A percentile compares a stretch with the other conserved stretches of the same genome.
phyloP scores from a whole-genome alignment of 2,329 filamentous ascomycete species.

The Gnomoniopsis sp. region DNA sequence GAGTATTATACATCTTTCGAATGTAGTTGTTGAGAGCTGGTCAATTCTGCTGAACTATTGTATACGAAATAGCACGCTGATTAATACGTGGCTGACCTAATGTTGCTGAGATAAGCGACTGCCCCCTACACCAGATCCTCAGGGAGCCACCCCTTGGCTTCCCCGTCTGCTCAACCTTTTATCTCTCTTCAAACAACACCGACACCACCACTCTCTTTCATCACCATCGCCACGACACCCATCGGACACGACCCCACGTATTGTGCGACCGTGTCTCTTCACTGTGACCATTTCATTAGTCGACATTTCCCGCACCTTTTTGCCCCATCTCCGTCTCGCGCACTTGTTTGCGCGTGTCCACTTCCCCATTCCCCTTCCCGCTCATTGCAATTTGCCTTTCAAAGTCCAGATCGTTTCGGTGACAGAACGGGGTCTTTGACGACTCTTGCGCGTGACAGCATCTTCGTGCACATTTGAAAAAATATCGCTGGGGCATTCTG shows the following conservation, averaged over 20 bases:
- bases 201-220: background rate
- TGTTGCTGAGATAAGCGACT: background rate
- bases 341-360: background rate
- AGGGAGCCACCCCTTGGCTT: background rate
- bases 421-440: background rate
- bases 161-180: background rate
- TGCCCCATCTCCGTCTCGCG: background rate
- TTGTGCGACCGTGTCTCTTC: background rate
- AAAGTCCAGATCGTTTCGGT: background rate
- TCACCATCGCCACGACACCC: background rate
- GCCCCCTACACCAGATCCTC: background rate
- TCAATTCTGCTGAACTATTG: too few species aligned
- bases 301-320: background rate
- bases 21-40: too few species aligned
- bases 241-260: background rate
- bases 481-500: constrained; percentile 17
- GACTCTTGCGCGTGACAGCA: constrained; percentile 5
- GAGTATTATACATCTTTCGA: too few species aligned
- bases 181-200: background rate
- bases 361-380: background rate
- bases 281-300: background rate
- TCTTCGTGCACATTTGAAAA: constrained; percentile 11
- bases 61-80: too few species aligned
- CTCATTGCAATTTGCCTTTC: background rate
- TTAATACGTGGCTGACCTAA: background rate